A percentile compares a stretch with the other conserved stretches of the same genome.
Conservation (phyloP, 805 yeast species). For the Yamadazyma nakazawae region DNA sequence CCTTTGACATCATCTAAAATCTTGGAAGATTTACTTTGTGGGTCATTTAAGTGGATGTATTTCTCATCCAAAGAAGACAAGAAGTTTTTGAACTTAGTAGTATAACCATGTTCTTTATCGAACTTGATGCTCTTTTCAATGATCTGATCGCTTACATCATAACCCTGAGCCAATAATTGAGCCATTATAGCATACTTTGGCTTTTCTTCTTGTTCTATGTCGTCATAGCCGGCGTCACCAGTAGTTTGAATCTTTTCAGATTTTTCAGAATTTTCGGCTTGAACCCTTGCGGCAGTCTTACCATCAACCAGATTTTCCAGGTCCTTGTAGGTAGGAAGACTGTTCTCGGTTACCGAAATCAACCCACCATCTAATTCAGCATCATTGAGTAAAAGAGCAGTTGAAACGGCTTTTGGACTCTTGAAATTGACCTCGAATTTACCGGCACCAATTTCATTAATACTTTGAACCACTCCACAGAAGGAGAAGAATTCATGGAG, state of each 20-base stretch:
- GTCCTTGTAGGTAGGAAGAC: conserved; percentile 8
- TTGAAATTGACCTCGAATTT: conserved; percentile 52
- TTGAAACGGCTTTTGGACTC: conserved; percentile 58
- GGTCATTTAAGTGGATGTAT: conserved; percentile 55
- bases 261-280: conserved; percentile 18
- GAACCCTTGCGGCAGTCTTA: conserved; percentile 15
- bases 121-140: conserved; percentile 58
- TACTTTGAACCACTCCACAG: conserved; percentile 54
- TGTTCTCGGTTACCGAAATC: conserved; percentile 43
- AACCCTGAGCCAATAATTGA: conserved; percentile 72
- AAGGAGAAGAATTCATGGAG: conserved; percentile 67
- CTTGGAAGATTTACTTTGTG: conserved; percentile 41
- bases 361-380: conserved; percentile 65
- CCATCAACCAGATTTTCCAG: conserved; percentile 13
- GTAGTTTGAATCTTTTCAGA: conserved; percentile 13
- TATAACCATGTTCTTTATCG: conserved; percentile 63
- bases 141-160: conserved; percentile 59
- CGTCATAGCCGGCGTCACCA: conserved; percentile 37
- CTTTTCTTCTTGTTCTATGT: conserved; percentile 70
- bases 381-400: conserved; percentile 68
- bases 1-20: conserved; percentile 30
- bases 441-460: conserved; percentile 30
- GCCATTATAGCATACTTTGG: conserved; percentile 76
- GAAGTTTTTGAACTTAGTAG: conserved; percentile 55
- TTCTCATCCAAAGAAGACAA: conserved; percentile 53